Conservation (phyloP, 2,329 filamentous ascomycete species). For the Talaromyces piceae region DNA sequence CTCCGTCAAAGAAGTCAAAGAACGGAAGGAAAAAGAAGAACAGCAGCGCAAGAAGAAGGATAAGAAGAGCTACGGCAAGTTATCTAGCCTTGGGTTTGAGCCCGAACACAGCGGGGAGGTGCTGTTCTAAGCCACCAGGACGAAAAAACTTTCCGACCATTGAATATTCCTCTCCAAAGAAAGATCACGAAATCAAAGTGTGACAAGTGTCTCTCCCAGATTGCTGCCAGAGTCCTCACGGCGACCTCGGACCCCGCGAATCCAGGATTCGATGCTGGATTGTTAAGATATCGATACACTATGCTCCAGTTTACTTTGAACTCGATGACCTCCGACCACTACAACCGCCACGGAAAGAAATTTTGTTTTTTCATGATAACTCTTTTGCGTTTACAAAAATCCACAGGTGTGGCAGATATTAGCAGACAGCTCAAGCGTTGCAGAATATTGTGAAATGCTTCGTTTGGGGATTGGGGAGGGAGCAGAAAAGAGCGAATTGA, state of each 20-base stretch:
- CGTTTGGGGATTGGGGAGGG: conserved; percentile 10
- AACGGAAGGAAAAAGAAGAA: conserved; percentile 65
- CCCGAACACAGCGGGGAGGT: conserved; percentile 74
- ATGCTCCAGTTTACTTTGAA: too few species aligned
- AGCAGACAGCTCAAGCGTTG: conserved; percentile 18
- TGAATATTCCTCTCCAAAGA: not conserved
- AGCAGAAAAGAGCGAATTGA: not conserved
- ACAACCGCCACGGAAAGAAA: not conserved
- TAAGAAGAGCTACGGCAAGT: conserved; percentile 62
- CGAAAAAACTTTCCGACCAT: not conserved
- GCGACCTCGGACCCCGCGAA: not conserved
- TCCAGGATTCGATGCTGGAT: not conserved
- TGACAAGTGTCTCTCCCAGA: not conserved
- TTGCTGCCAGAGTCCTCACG: not conserved
- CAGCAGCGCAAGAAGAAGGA: conserved; percentile 62
- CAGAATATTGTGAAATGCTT: conserved; percentile 51
- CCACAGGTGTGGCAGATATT: conserved; percentile 10
- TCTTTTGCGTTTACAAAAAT: conserved; percentile 1
- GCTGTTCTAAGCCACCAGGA: conserved; percentile 47
- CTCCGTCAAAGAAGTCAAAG: conserved; percentile 61
- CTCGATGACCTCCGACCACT: not conserved
- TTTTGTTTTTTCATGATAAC: not conserved
- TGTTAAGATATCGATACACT: not conserved
- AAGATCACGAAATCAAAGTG: too few species aligned
- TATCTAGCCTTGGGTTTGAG: conserved; percentile 77